Evolutionary conservation across 495 filamentous ascomycete species (phyloP).

Genomic region (Podospora fimiseda): DNA sequence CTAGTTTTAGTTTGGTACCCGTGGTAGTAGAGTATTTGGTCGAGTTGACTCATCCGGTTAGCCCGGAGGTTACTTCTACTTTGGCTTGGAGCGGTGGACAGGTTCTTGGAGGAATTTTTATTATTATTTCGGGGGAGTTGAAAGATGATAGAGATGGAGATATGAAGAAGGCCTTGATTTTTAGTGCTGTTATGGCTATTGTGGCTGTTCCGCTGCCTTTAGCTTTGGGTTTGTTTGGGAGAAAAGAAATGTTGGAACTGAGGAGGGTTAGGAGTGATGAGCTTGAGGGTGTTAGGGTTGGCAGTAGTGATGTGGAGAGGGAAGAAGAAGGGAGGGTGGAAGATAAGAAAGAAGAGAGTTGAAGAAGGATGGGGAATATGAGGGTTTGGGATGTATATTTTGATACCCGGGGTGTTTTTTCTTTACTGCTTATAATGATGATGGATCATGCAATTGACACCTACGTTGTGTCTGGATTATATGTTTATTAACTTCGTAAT

Average conservation of each 20-base stretch:
- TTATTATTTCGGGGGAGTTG: constrained; percentile 73
- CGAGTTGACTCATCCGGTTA: constrained; percentile 78
- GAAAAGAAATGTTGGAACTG: constrained; percentile 43
- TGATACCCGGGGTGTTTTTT: not conserved
- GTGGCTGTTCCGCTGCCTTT: constrained; percentile 62
- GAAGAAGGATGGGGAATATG: not conserved
- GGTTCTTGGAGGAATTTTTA: constrained; percentile 72
- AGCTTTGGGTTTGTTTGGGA: constrained; percentile 58
- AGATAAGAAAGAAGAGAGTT: not conserved
- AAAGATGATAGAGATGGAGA: constrained; percentile 55
- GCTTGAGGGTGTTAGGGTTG: constrained; percentile 2
- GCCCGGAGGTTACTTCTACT: constrained; percentile 78
- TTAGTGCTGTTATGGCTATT: constrained; percentile 63
- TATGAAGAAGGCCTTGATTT: constrained; percentile 71
- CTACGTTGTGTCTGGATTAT: too few relatives aligned
- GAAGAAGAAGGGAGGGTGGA: not conserved
- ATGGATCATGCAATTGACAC: not conserved
- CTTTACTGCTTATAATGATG: not conserved
- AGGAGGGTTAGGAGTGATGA: constrained; percentile 48
- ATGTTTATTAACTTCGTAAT: too few relatives aligned
- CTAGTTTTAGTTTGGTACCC: constrained; percentile 74
- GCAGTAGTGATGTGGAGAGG: not conserved
- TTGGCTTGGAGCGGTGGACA: constrained; percentile 81
- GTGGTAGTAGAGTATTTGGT: constrained; percentile 80
- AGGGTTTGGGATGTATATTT: not conserved